Evolutionary conservation across 2,329 filamentous ascomycete genomes (phyloP), one percentile per base, ranked within the genome.

Genomic region (Sporothrix pseudoabietina): DNA sequence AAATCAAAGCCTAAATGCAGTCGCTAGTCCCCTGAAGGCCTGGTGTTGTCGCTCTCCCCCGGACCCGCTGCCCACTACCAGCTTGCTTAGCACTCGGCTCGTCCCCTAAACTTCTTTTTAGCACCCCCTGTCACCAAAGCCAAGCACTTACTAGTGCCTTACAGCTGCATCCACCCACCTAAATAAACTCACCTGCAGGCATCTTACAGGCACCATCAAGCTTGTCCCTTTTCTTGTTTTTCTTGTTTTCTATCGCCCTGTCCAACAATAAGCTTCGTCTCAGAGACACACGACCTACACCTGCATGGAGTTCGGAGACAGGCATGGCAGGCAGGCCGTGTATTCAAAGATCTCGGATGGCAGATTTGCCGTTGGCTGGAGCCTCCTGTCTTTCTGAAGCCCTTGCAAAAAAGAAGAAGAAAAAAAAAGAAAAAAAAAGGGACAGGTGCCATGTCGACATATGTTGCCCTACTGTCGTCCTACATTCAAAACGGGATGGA

Each of bases 341-440:
- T 35, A 9, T 52, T 52, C n/a, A 16, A 14, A 68, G 49, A 26
- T 68, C 52, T 73, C 72, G 69, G 72, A 71, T 71, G 72, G 26
- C 69, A 52, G 59, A 12, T 68, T 22, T 72, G 49, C 71, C 71
- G 71, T 57, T 22, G n/a, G 54, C 12, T 39, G 26, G 39, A 49
- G 41, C 54, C 55, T 39, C 44, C n/a, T 41, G 32, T 22, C 19
- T 41, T 16, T 26, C 47, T 12, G 49, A 4, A 32, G 3, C 59
- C 54, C 44, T 41, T 69, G 47, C 19, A 69, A 39, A 39, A 68
- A 55, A 12, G 30, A n/a, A 52, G 14, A 49, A 49, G 5, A 19
- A 49, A 49, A 26, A 26, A 57, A 10, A 66, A 52, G 47, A 49
- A 49, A 10, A 4, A 6, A 49, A 26, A 10, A 57, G 6, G 47